These are phyloP conservation scores for Fulvia fulva DNA, from an alignment of 2,329 filamentous ascomycete species.

Conservation along the genomic window DNA sequence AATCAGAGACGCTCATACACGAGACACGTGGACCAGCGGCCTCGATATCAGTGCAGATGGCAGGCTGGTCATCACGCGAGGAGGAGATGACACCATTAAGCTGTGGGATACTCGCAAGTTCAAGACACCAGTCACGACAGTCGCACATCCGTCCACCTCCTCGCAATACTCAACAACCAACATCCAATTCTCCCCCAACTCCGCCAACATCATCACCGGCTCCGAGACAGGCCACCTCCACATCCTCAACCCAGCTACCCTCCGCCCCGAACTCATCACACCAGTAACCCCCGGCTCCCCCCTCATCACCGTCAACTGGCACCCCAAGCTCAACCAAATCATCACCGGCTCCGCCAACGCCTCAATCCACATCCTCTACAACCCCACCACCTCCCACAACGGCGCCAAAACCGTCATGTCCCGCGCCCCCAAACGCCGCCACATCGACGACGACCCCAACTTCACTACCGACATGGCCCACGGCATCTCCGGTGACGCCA, in stretches of 20 bases:
- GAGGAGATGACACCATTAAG: constrained; percentile 89
- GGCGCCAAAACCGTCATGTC: constrained; percentile 89
- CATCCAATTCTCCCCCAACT: constrained; percentile 83
- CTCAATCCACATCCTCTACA: constrained; percentile 86
- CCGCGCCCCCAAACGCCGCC: constrained; percentile 87
- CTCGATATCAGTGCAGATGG: constrained; percentile 89
- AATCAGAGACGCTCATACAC: constrained; percentile 74
- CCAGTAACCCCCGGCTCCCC: constrained; percentile 82
- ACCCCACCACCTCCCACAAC: constrained; percentile 72
- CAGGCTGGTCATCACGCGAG: constrained; percentile 81
- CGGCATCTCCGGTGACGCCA: constrained; percentile 78
- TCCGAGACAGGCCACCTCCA: constrained; percentile 82
- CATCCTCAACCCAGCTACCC: constrained; percentile 88
- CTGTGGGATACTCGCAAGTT: constrained; percentile 97
- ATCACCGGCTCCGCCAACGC: constrained; percentile 88
- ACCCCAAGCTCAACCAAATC: constrained; percentile 93
- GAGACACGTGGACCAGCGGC: constrained; percentile 86
- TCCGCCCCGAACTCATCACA: constrained; percentile 78
- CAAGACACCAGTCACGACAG: constrained; percentile 78
- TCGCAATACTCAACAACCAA: constrained; percentile 79
- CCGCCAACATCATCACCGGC: constrained; percentile 81
- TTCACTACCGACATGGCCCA: constrained; percentile 79
- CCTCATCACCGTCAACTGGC: constrained; percentile 84
- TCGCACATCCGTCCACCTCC: constrained; percentile 76
- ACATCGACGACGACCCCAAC: constrained; percentile 88